Evolutionary conservation across 371 early-diverging fungal species (phyloP).

Genomic region (Mycotypha africana): DNA sequence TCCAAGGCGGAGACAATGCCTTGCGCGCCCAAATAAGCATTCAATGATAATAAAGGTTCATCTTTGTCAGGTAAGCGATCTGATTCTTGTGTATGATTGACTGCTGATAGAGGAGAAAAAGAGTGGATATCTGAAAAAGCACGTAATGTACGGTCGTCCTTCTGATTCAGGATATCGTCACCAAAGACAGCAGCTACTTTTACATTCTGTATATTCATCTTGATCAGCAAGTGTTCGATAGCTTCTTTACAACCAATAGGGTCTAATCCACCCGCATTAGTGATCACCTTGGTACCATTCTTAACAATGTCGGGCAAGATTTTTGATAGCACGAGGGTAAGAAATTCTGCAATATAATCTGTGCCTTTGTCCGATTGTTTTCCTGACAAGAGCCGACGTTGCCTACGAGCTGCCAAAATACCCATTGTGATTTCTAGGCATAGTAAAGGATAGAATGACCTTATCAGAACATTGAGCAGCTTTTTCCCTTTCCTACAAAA

Average conservation of each 20-base stretch:
- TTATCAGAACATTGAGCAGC: too few species aligned
- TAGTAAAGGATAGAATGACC: neutral
- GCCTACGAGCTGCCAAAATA: slow-evolving; percentile 58
- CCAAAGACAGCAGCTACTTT: slow-evolving; percentile 68
- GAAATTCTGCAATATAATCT: slow-evolving; percentile 60
- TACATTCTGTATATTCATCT: slow-evolving; percentile 38
- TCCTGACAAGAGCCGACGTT: slow-evolving; percentile 39
- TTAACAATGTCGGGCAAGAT: slow-evolving; percentile 52
- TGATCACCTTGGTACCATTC: slow-evolving; percentile 61
- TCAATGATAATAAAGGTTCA: slow-evolving; percentile 53
- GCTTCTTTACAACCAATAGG: slow-evolving; percentile 66
- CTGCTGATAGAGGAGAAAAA: slow-evolving; percentile 43
- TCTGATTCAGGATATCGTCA: slow-evolving; percentile 51
- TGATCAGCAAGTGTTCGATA: slow-evolving; percentile 51
- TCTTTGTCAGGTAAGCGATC: slow-evolving; percentile 46
- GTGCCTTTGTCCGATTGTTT: slow-evolving; percentile 53
- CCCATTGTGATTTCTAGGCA: slow-evolving; percentile 70
- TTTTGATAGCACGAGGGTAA: slow-evolving; percentile 47
- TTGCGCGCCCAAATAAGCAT: slow-evolving; percentile 60
- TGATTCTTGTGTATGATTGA: slow-evolving; percentile 38
- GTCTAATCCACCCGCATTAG: slow-evolving; percentile 73
- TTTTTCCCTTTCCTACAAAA: too few species aligned
- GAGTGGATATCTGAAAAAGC: slow-evolving; percentile 23
- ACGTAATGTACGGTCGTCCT: slow-evolving; percentile 2
- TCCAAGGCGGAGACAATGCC: slow-evolving; percentile 58